These are phyloP conservation scores for Prototheca cutis DNA, from an alignment of 163 green algal species.

Conservation along the genomic window DNA sequence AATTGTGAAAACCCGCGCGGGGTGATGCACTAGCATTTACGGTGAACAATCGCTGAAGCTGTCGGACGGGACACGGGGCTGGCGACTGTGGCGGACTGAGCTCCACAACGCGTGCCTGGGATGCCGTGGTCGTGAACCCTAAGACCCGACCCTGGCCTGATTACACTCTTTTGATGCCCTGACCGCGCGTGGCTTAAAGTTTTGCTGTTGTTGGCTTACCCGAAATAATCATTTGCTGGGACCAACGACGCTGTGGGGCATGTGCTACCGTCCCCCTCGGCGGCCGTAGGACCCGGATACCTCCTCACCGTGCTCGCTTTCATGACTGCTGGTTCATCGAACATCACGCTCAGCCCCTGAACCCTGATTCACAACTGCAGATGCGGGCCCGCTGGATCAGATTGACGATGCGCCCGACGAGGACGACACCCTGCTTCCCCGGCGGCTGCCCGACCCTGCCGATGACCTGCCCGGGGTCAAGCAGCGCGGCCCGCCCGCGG, in stretches of 20 bases:
- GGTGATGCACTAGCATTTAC: background rate
- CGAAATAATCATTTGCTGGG: too few species aligned
- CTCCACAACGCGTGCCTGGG: background rate
- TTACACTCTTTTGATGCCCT: background rate
- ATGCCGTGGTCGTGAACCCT: too few species aligned
- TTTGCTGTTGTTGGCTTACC: background rate
- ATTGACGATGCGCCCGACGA: constrained; percentile 55
- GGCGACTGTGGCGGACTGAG: too few species aligned
- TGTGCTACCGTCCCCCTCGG: too few species aligned
- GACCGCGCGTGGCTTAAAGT: background rate
- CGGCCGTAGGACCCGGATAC: too few species aligned
- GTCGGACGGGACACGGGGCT: too few species aligned
- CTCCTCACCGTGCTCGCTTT: too few species aligned
- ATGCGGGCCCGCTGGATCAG: constrained; percentile 78
- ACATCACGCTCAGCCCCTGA: too few species aligned
- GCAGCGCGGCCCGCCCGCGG: background rate
- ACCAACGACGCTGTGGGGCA: too few species aligned
- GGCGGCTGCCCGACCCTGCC: background rate
- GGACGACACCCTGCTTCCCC: constrained; percentile 40
- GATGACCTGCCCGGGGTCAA: background rate
- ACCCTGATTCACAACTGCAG: too few species aligned
- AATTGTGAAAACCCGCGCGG: background rate
- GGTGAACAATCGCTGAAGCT: constrained; percentile 3
- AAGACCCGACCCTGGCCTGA: background rate
- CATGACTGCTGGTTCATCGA: too few species aligned